Evolutionary conservation across 73 alveolate species (phyloP).

Genomic region (Paramecium pentaurelia): DNA sequence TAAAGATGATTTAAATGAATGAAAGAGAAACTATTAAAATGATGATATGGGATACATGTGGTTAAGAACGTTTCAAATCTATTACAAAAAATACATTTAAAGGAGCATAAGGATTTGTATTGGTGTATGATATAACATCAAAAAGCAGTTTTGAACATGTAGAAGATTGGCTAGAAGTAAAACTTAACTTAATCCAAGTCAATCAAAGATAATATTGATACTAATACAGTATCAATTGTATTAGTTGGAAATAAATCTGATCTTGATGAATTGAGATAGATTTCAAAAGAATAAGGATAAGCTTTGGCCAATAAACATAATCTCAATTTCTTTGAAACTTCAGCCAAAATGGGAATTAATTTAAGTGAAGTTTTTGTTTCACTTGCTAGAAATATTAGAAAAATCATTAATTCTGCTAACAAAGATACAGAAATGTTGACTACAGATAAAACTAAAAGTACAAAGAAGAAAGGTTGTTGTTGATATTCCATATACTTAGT

Average conservation of each 20-base stretch:
- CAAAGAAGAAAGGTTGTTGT: neutral
- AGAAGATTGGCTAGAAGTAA: neutral
- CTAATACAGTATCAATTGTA: neutral
- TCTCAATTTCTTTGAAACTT: neutral
- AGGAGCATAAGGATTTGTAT: constrained; percentile 18
- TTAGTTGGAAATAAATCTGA: constrained; percentile 4
- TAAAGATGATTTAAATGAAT: neutral
- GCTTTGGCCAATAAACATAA: neutral
- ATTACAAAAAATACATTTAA: constrained; percentile 27
- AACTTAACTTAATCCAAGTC: neutral
- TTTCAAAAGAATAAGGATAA: neutral
- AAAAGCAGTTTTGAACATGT: neutral
- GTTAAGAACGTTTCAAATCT: neutral
- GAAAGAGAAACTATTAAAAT: constrained; percentile 5
- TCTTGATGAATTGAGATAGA: neutral
- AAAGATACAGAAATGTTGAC: neutral
- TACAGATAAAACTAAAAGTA: neutral
- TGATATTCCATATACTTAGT: neutral
- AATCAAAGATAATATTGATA: constrained; percentile 14
- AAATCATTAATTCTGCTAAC: neutral
- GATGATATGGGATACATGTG: constrained; percentile 31
- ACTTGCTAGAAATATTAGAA: neutral
- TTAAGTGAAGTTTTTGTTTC: neutral
- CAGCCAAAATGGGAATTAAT: neutral
- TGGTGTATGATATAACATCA: constrained; percentile 22